Conservation (phyloP, 306 rosid genomes). For the Lablab purpureus region DNA sequence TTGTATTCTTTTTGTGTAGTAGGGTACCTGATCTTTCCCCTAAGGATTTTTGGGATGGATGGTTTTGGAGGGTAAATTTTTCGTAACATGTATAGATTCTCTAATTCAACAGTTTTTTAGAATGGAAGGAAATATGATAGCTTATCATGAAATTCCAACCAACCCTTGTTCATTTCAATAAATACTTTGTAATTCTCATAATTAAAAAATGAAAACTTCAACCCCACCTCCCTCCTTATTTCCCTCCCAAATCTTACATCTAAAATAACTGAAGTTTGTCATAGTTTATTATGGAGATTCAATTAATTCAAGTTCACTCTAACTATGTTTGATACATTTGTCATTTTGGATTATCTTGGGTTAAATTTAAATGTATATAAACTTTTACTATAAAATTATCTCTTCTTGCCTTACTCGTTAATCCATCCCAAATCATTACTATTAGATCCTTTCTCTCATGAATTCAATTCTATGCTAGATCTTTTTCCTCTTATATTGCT, state of each 20-base stretch:
- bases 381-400: neutral
- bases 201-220: neutral
- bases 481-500: slow-evolving; percentile 19
- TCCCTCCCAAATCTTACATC: neutral
- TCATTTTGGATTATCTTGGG: neutral
- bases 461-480: slow-evolving; percentile 34
- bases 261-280: slow-evolving; percentile 11
- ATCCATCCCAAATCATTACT: slow-evolving; percentile 18
- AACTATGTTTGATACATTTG: slow-evolving; percentile 14
- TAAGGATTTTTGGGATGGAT: neutral
- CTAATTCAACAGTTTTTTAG: neutral
- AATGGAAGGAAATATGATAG: neutral
- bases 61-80: neutral
- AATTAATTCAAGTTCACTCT: slow-evolving; percentile 14
- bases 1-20: neutral
- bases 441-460: slow-evolving; percentile 20
- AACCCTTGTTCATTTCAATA: neutral
- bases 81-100: neutral
- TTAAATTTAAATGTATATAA: slow-evolving; percentile 12
- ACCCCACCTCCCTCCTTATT: neutral
- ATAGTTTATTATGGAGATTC: slow-evolving; percentile 1
- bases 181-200: neutral
- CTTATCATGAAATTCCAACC: neutral
- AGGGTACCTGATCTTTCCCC: neutral
- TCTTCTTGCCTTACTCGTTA: slow-evolving; percentile 18